Evolutionary conservation across 2,329 filamentous ascomycete species (phyloP).

Genomic region (Amauroascus verrucosus): DNA sequence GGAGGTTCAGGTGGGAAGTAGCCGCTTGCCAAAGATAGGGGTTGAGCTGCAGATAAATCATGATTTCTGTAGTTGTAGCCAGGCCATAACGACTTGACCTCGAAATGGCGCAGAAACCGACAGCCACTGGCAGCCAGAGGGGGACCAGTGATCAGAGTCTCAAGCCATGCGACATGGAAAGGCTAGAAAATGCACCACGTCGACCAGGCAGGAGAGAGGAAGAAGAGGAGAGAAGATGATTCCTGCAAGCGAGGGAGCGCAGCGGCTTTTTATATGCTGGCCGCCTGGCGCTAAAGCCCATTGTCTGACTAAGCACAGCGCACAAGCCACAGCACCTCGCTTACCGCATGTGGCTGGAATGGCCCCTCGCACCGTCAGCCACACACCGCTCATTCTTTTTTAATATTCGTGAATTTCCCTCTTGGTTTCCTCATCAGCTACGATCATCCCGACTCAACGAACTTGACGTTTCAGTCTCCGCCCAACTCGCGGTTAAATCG

Average conservation of each 20-base stretch:
- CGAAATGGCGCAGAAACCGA: neutral
- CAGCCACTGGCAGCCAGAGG: neutral
- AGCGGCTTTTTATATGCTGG: constrained; percentile 12
- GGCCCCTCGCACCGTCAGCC: constrained; percentile 5
- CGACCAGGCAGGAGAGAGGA: neutral
- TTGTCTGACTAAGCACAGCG: neutral
- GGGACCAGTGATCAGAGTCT: neutral
- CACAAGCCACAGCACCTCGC: constrained; percentile 28
- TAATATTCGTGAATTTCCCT: too few relatives aligned
- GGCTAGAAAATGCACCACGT: constrained; percentile 1
- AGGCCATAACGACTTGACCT: constrained; percentile 3
- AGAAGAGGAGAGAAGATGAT: neutral
- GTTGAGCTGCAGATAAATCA: constrained; percentile 12
- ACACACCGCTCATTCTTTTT: neutral
- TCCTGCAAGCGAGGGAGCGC: neutral
- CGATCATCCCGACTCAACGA: constrained; percentile 36
- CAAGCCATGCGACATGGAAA: neutral
- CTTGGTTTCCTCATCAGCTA: too few relatives aligned
- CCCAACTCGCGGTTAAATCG: constrained; percentile 96
- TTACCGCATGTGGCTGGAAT: constrained; percentile 21
- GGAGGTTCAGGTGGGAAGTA: constrained; percentile 4
- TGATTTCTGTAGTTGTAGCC: constrained; percentile 11
- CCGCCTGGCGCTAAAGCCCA: neutral
- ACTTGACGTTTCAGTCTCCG: constrained; percentile 99
- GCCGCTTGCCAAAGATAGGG: constrained; percentile 13